Percentiles rank a stretch among this genome's conserved stretches.
These are phyloP conservation scores for Suillus cothurnatus DNA, from an alignment of 768 basidiomycete species.

Conservation along the genomic window DNA sequence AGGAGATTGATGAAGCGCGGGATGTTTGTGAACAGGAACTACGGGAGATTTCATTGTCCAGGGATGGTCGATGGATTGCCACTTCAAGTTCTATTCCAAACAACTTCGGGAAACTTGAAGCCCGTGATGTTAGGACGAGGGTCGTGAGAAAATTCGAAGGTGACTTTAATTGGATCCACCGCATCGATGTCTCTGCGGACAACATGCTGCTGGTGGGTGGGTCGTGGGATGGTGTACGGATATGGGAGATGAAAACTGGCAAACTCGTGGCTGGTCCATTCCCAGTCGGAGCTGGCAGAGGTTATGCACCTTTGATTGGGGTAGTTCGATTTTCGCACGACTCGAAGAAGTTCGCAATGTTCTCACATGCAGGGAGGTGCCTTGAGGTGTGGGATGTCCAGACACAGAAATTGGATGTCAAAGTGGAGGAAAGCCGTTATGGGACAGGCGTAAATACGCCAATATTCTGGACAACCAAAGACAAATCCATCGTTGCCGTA, in stretches of 20 bases:
- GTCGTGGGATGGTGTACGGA: slow-evolving; percentile 1
- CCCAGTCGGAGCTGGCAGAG: not conserved
- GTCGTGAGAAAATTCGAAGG: not conserved
- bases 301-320: too few relatives aligned
- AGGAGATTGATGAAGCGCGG: not conserved
- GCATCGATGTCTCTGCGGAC: slow-evolving; percentile 10
- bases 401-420: not conserved
- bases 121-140: not conserved
- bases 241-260: not conserved
- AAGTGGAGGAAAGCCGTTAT: not conserved
- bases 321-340: not conserved
- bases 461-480: not conserved
- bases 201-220: slow-evolving; percentile 4
- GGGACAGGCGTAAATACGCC: not conserved
- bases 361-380: not conserved
- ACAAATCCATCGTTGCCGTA: not conserved
- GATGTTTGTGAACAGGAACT: not conserved
- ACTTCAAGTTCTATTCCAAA: not conserved
- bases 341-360: not conserved
- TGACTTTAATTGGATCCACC: fast-evolving
- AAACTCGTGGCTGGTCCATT: not conserved
- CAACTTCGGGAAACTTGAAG: not conserved
- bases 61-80: not conserved
- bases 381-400: slow-evolving; percentile 1
- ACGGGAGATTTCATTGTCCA: not conserved